Evolutionary conservation across 768 basidiomycete species (phyloP), one percentile per base, ranked within the genome.

Genomic region (Cystobasidium ongulense): DNA sequence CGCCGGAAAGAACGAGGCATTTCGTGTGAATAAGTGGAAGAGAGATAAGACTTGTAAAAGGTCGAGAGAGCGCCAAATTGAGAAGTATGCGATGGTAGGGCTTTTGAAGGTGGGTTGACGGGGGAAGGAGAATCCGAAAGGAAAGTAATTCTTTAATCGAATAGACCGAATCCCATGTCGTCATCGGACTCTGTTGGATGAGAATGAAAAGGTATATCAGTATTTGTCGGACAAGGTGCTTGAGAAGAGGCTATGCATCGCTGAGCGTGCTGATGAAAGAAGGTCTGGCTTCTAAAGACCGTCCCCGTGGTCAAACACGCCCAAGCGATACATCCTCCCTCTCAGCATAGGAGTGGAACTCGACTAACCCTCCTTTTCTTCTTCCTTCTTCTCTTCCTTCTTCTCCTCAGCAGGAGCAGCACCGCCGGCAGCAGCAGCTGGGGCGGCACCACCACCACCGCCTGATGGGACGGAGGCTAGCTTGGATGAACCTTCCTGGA

Each of bases 401-500:
- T 90, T 86, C 84, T 89, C 86, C 82, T 87, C 88, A 7, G 83
- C 86, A 61, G 85, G 88, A 66, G 86, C 86, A 61, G 87, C 88
- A 57, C 86, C 84, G 71, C 76, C 83, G 64, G 83, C 85, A 64
- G 85, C 85, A 66, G 84, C 83, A 63, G 84, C 83, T 50, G 85
- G 84, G 41, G 85, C 83, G 70, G 84, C 85, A 41, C 82, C 84
- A 54, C 83, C 76, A 68, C 79, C 90, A 80, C 93, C 94, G 77
- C 94, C 95, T 75, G 95, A 94, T 74, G 96, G 95, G 80, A 96
- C 96, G 80, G 96, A 98, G 71, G 95, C 87, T 79, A 99, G 91
- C 84, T 97, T 98, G 82, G 86, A 82, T 50, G 89, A 89, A 68
- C 96, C 96, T 82, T 92, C 91, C 77, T 88, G 86, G 82, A 99